Evolutionary conservation across 768 basidiomycete species (phyloP).

Genomic region (Boletus huronensis): DNA sequence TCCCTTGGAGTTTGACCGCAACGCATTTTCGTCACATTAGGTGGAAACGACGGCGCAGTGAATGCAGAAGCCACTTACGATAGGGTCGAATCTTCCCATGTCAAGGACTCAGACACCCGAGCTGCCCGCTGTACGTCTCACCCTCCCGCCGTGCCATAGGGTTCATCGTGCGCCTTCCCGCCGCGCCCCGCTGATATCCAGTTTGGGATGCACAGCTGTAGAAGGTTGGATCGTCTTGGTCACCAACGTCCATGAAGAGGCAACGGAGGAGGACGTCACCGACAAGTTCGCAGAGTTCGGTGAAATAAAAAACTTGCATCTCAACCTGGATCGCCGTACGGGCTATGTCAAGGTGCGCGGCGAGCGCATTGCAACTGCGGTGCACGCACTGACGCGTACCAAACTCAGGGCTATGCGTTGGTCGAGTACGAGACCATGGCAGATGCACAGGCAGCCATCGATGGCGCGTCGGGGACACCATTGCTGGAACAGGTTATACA

Average conservation of each 20-base stretch:
- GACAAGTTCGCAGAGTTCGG: constrained; percentile 97
- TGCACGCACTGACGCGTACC: background rate
- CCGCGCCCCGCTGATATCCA: constrained; percentile 6
- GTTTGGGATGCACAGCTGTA: constrained; percentile 58
- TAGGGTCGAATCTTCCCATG: constrained; percentile 67
- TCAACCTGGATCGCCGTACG: constrained; percentile 94
- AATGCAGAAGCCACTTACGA: constrained; percentile 73
- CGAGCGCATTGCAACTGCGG: background rate
- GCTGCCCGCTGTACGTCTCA: constrained; percentile 77
- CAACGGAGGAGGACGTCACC: constrained; percentile 93
- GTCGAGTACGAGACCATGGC: constrained; percentile 96
- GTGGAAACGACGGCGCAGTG: constrained; percentile 58
- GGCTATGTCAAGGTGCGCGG: constrained; percentile 92
- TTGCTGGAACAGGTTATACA: constrained; percentile 84
- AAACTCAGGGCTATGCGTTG: constrained; percentile 84
- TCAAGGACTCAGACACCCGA: constrained; percentile 66
- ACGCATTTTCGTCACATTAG: constrained; percentile 32
- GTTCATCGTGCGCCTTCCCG: constrained; percentile 4
- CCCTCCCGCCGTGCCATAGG: background rate
- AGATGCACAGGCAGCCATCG: constrained; percentile 92
- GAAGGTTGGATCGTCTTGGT: constrained; percentile 99
- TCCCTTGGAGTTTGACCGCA: constrained; percentile 5
- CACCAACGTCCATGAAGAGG: constrained; percentile 96
- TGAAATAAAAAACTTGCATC: constrained; percentile 95
- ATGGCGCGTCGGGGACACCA: constrained; percentile 77